Conservation (phyloP, 108 stramenopile species). For the Seminavis robusta region DNA sequence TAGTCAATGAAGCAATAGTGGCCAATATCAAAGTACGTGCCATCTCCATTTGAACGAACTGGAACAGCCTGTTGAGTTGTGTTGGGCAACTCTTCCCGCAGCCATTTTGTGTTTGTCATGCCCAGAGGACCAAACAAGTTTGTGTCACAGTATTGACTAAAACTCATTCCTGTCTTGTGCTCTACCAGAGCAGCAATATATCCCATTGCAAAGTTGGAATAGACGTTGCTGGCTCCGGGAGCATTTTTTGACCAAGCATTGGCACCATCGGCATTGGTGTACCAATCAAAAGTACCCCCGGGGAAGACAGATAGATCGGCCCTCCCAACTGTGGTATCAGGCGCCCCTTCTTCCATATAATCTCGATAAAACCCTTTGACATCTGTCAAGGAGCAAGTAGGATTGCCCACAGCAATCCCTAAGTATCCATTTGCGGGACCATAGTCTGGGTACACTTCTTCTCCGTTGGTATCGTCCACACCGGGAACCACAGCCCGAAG, state of each 20-base stretch:
- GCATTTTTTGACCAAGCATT: slow-evolving; percentile 4
- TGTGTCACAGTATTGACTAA: slow-evolving; percentile 8
- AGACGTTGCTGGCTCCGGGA: neutral
- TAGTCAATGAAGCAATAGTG: slow-evolving; percentile 27
- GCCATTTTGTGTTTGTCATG: slow-evolving; percentile 19
- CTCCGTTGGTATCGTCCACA: no score
- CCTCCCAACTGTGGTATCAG: slow-evolving; percentile 3
- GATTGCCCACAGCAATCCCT: slow-evolving; percentile 8
- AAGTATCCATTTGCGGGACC: neutral
- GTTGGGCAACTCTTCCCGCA: slow-evolving; percentile 6
- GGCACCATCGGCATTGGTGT: neutral
- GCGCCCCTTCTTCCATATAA: slow-evolving; percentile 1
- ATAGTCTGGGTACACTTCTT: no score
- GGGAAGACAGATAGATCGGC: slow-evolving; percentile 4
- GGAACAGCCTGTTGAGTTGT: slow-evolving; percentile 6
- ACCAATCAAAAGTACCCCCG: no score
- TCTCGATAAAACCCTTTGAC: slow-evolving; percentile 20
- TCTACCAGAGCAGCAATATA: slow-evolving; percentile 22
- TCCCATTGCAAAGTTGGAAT: slow-evolving; percentile 19
- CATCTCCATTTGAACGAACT: neutral
- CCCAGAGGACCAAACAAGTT: slow-evolving; percentile 19
- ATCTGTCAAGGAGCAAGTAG: slow-evolving; percentile 16
- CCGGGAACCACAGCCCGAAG: neutral
- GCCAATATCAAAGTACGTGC: slow-evolving; percentile 7
- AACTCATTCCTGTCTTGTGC: neutral